phyloP scores from a whole-genome alignment of 2,329 filamentous ascomycete species.

The Dothidotthia symphoricarpi region DNA sequence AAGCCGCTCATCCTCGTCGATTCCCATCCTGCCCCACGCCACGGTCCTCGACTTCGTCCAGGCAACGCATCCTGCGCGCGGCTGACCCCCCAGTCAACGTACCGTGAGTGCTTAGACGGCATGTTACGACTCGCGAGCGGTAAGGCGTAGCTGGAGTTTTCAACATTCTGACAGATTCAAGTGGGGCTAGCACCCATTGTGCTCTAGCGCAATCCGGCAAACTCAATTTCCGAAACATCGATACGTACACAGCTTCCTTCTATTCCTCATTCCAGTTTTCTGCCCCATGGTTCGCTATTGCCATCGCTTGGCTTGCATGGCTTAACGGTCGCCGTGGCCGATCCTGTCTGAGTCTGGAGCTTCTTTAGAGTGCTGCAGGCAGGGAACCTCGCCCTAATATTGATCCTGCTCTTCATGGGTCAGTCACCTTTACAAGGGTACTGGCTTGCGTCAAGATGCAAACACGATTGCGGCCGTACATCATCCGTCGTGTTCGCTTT shows the following conservation, averaged over 20 bases:
- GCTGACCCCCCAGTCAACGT: no score
- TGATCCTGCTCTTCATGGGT: no score
- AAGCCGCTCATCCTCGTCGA: background rate
- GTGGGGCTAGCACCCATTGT: background rate
- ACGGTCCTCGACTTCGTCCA: background rate
- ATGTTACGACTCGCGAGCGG: slow-evolving; percentile 6
- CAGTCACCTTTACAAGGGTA: slow-evolving; percentile 1
- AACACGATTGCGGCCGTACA: slow-evolving; percentile 11
- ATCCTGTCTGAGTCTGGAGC: slow-evolving; percentile 16
- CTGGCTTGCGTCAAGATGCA: slow-evolving; percentile 2
- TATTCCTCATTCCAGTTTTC: no score
- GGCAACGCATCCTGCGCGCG: no score
- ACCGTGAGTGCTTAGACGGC: no score
- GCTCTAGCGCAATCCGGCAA: slow-evolving; percentile 20
- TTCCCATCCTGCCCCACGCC: slow-evolving; percentile 5
- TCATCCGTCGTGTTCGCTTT: slow-evolving; percentile 4
- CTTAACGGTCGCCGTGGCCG: slow-evolving; percentile 26
- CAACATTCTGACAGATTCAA: no score
- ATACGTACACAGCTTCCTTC: slow-evolving; percentile 7
- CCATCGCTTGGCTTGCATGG: slow-evolving; percentile 13
- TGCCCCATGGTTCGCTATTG: no score
- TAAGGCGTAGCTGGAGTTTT: slow-evolving; percentile 16
- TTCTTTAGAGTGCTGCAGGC: slow-evolving; percentile 7
- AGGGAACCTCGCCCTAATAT: slow-evolving; percentile 1
- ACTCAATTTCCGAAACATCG: slow-evolving; percentile 17